phyloP scores from a whole-genome alignment of 2,329 filamentous ascomycete species.

The Lecanicillium sp. region DNA sequence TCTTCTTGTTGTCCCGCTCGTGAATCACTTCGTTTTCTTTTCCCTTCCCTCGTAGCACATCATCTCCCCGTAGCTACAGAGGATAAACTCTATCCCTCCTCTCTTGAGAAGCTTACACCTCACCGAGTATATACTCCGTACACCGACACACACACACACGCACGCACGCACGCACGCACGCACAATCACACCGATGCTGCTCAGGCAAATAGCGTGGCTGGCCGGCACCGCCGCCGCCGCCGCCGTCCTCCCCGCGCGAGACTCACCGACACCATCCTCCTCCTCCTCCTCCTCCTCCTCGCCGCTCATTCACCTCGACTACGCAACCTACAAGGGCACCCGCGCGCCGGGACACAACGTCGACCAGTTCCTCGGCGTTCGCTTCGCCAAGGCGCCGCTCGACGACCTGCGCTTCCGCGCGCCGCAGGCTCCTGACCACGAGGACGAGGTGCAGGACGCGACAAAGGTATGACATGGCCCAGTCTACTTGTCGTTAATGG shows the following conservation, averaged over 20 bases:
- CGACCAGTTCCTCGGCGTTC: conserved; percentile 41
- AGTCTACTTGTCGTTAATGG: background rate
- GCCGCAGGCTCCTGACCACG: conserved; percentile 36
- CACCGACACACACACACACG: background rate
- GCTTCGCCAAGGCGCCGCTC: conserved; percentile 47
- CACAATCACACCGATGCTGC: conserved; percentile 1
- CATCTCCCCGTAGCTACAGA: no score
- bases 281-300: no score
- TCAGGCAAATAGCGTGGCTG: background rate
- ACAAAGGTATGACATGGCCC: conserved; percentile 24
- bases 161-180: background rate
- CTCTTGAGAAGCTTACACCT: no score
- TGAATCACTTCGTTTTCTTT: no score
- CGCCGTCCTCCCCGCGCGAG: background rate
- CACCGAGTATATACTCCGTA: background rate
- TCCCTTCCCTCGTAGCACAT: no score
- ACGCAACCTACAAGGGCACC: conserved; percentile 38
- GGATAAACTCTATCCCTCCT: no score
- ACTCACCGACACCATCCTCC: no score
- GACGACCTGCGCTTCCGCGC: conserved; percentile 45
- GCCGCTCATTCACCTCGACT: conserved; percentile 34
- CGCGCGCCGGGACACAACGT: conserved; percentile 31
- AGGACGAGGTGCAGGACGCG: conserved; percentile 29
- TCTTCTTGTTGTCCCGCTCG: no score
- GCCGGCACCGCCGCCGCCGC: background rate